These are phyloP conservation scores for Hanseniaspora gamundiae DNA, from an alignment of 1,139 yeast genomes.

Conservation along the genomic window DNA sequence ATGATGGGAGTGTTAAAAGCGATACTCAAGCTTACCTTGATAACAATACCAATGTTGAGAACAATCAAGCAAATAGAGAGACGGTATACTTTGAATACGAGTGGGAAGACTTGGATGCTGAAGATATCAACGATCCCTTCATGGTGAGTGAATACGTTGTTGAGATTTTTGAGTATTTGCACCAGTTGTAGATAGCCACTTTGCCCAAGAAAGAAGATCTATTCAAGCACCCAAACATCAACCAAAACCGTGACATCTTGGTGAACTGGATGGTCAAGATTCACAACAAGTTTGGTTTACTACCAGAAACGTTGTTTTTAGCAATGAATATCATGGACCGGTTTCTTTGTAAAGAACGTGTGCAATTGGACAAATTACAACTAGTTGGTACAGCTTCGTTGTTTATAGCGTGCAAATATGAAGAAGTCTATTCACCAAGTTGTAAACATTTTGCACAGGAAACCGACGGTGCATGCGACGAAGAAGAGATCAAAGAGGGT, in stretches of 20 bases:
- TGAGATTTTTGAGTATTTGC: constrained; percentile 74
- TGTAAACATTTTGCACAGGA: constrained; percentile 80
- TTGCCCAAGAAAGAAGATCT: constrained; percentile 71
- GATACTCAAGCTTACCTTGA: neutral
- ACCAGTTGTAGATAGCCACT: constrained; percentile 61
- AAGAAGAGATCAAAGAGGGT: constrained; percentile 77
- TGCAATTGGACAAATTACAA: constrained; percentile 76
- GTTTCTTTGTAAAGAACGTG: constrained; percentile 68
- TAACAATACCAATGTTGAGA: neutral
- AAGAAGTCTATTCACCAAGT: constrained; percentile 87
- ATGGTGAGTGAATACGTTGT: constrained; percentile 91
- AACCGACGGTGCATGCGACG: constrained; percentile 67
- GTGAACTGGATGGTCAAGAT: constrained; percentile 95
- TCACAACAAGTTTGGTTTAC: constrained; percentile 71
- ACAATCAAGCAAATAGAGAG: constrained; percentile 2
- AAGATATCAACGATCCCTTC: constrained; percentile 81
- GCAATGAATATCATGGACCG: constrained; percentile 89
- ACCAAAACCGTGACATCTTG: constrained; percentile 73
- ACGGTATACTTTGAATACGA: constrained; percentile 27
- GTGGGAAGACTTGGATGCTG: constrained; percentile 90
- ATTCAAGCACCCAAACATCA: constrained; percentile 60
- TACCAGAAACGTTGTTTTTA: constrained; percentile 83
- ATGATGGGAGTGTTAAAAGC: no score
- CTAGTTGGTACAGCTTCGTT: constrained; percentile 81
- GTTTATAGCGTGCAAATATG: constrained; percentile 90